Evolutionary conservation across 1,284 basidiomycete genomes (phyloP).

Genomic region (Flammula alnicola): DNA sequence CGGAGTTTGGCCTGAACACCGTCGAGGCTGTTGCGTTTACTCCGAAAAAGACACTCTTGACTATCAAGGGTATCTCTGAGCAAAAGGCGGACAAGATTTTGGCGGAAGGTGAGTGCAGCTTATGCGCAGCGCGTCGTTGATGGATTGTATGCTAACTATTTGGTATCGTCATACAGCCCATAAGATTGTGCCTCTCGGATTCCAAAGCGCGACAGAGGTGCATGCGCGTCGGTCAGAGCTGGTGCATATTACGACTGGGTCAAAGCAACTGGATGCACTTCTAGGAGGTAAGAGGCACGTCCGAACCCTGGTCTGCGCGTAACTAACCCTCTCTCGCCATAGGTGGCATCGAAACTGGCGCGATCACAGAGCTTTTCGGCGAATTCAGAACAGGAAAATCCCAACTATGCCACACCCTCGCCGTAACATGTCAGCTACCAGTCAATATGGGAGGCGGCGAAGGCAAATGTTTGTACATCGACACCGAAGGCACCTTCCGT

Average conservation of each 20-base stretch:
- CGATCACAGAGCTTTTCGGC: conserved; percentile 98
- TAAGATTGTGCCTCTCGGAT: conserved; percentile 97
- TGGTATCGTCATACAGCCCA: conserved; percentile 60
- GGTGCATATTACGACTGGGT: conserved; percentile 96
- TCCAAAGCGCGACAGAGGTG: conserved; percentile 97
- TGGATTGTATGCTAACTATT: not conserved
- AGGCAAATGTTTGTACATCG: conserved; percentile 98
- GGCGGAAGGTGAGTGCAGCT: conserved; percentile 76
- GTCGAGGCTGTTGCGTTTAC: conserved; percentile 97
- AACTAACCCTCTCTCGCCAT: conserved; percentile 2
- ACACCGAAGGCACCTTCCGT: conserved; percentile 99
- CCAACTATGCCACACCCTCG: conserved; percentile 97
- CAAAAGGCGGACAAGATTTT: conserved; percentile 98
- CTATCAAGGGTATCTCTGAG: conserved; percentile 98
- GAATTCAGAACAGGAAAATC: conserved; percentile 99
- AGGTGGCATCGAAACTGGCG: conserved; percentile 98
- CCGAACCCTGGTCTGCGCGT: not conserved
- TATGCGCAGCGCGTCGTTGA: not conserved
- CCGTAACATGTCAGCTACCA: conserved; percentile 97
- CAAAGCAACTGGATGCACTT: conserved; percentile 94
- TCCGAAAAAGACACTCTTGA: conserved; percentile 90
- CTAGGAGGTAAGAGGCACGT: conserved; percentile 76
- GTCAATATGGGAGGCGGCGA: conserved; percentile 98
- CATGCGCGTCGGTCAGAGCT: conserved; percentile 96
- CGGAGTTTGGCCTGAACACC: conserved; percentile 93